Evolutionary conservation across 2,329 filamentous ascomycete genomes (phyloP).

Genomic region (Stemphylium vesicarium): DNA sequence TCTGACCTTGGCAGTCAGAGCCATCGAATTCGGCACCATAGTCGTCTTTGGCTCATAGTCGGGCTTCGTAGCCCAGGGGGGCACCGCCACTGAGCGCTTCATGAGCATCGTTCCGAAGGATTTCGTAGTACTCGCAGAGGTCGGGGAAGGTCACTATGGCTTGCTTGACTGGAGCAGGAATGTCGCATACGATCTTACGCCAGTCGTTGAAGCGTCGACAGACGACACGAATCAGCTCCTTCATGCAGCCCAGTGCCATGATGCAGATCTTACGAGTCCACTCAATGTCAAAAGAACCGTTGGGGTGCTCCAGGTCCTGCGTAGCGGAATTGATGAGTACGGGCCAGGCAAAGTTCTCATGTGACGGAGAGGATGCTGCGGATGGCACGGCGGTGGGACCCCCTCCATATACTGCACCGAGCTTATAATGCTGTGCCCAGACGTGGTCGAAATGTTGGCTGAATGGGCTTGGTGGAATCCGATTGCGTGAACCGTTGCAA

Average conservation of each 20-base stretch:
- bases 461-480: constrained; percentile 27
- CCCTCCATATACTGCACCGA: constrained; percentile 22
- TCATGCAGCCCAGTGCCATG: constrained; percentile 31
- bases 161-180: constrained; percentile 25
- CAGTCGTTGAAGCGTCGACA: constrained; percentile 26
- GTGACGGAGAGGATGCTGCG: constrained; percentile 4
- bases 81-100: constrained; percentile 26
- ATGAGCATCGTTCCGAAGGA: constrained; percentile 25
- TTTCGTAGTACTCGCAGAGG: constrained; percentile 23
- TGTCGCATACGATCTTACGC: constrained; percentile 27
- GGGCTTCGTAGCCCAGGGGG: constrained; percentile 23
- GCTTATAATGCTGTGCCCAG: constrained; percentile 28
- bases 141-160: constrained; percentile 27
- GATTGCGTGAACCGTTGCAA: constrained; percentile 4
- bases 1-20: not conserved
- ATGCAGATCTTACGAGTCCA: constrained; percentile 24
- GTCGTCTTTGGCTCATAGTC: not conserved
- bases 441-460: constrained; percentile 19
- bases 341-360: constrained; percentile 29
- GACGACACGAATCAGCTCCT: constrained; percentile 20
- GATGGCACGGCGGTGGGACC: constrained; percentile 6
- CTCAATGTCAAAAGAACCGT: constrained; percentile 25
- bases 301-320: constrained; percentile 30
- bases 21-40: not conserved
- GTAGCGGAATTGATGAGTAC: constrained; percentile 36